Evolutionary conservation across 2,329 filamentous ascomycete genomes (phyloP), one percentile per base, ranked within the genome.

Genomic region (Penicillium sp.): DNA sequence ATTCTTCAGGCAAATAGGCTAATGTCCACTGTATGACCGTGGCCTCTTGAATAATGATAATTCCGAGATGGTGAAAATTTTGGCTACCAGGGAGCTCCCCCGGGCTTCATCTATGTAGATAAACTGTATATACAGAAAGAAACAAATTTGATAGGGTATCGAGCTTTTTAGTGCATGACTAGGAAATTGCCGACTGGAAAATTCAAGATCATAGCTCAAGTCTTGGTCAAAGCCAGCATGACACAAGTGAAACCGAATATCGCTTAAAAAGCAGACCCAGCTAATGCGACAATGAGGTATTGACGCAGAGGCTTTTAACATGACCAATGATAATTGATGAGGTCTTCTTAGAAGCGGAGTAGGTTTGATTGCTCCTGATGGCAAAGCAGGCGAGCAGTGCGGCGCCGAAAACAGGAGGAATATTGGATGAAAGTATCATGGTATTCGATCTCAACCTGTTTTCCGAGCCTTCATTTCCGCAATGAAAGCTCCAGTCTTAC

Each of bases 381-480:
- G 19, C 19, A 8, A 19, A 19, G 35, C 35, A 19, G 19, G 39
- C 39, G 19, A 23, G 39, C 19, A 23, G 19, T 23, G 10, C 19
- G 19, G 19, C 19, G 39, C 19, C 19, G 11, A 5, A 42, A 13
- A 42, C 19, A 42, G 39, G 35, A 39, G n/a, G 39, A 19, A 23
- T 42, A 21, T 42, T 14, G 19, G 8, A 42, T 42, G 19, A 13
- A 23, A 23, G 39, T 19, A 19, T 42, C 39, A 42, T 23, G 4
- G 19, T 42, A 42, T 42, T 16, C 35, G 19, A 23, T 42, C 39
- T 72, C 69, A 72, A 50, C 64, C 61, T 13, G 66, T 66, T 62
- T 86, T 91, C 72, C 90, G 87, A 67, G 80, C 83, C 80, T 97
- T 98, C 73, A 92, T 93, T 66, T 95, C 90, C 62, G 85, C 83